A percentile compares a stretch with the other conserved stretches of the same genome.
phyloP scores from a whole-genome alignment of 2,329 filamentous ascomycete genomes.

The Curvularia hawaiiensis region DNA sequence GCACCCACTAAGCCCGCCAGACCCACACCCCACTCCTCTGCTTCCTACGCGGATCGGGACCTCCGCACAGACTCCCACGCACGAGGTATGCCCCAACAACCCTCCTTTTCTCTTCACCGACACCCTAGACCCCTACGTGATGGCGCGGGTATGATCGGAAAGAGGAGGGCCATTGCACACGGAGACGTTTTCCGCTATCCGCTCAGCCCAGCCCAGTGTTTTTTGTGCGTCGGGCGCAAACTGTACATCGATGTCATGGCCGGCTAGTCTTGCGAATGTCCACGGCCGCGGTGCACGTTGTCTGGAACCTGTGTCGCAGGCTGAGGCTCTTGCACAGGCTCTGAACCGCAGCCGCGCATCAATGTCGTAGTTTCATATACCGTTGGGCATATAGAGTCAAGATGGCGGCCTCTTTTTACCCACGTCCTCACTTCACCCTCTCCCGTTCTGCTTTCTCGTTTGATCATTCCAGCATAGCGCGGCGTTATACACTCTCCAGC shows the following conservation, averaged over 20 bases:
- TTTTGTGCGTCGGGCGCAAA: conserved; percentile 15
- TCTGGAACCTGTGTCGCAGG: conserved; percentile 13
- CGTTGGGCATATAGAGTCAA: conserved; percentile 11
- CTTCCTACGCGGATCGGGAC: conserved; percentile 12
- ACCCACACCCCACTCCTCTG: conserved; percentile 17
- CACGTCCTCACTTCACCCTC: conserved; percentile 6
- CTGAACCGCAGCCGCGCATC: conserved; percentile 5
- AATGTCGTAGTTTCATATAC: conserved; percentile 9
- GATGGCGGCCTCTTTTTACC: conserved; percentile 7
- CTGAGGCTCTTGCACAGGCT: conserved; percentile 21
- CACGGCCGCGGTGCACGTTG: conserved; percentile 33
- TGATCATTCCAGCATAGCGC: conserved; percentile 15
- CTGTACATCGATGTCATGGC: conserved; percentile 26
- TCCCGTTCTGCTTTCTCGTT: conserved; percentile 12
- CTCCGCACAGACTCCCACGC: conserved; percentile 15
- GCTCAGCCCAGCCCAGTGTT: conserved; percentile 6
- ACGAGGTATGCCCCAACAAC: conserved; percentile 17
- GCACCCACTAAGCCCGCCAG: conserved; percentile 12
- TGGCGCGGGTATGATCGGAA: conserved; percentile 17
- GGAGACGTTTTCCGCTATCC: conserved; percentile 10
- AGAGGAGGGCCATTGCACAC: conserved; percentile 11
- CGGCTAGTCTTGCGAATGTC: conserved; percentile 27
- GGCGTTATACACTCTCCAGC: conserved; percentile 14
- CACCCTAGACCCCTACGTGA: conserved; percentile 2
- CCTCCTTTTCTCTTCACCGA: conserved; percentile 15